phyloP scores from a whole-genome alignment of 371 early-diverging fungal species.

The Rhizomucor pusillus region DNA sequence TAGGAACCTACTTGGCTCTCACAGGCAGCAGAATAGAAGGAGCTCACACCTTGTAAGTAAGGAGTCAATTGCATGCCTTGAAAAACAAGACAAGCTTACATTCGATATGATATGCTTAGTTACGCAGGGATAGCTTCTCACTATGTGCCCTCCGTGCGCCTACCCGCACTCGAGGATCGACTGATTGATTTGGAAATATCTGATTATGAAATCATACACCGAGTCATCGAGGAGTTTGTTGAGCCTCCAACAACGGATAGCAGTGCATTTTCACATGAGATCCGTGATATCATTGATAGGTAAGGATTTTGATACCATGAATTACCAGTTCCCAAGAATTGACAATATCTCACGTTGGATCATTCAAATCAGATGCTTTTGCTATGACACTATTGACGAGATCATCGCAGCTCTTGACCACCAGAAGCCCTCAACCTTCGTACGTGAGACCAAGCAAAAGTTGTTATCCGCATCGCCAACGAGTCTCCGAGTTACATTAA shows the following conservation, averaged over 20 bases:
- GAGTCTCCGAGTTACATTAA: slow-evolving; percentile 85
- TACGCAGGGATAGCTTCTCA: slow-evolving; percentile 81
- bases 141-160: slow-evolving; percentile 88
- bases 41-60: slow-evolving; percentile 76
- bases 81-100: background rate
- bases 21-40: slow-evolving; percentile 85
- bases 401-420: slow-evolving; percentile 80
- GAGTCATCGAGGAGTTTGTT: slow-evolving; percentile 92
- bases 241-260: slow-evolving; percentile 37
- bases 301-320: no score
- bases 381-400: slow-evolving; percentile 73
- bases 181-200: slow-evolving; percentile 78
- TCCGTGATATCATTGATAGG: slow-evolving; percentile 75
- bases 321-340: no score
- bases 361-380: slow-evolving; percentile 49
- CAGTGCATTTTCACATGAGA: slow-evolving; percentile 42
- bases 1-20: slow-evolving; percentile 91
- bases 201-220: slow-evolving; percentile 82
- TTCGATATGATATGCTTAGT: background rate
- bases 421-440: slow-evolving; percentile 60
- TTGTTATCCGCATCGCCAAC: slow-evolving; percentile 81
- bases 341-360: no score
- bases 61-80: background rate
- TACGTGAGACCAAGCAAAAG: slow-evolving; percentile 61
- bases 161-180: slow-evolving; percentile 79